A percentile compares a stretch with the other conserved stretches of the same genome.
Conservation (phyloP, 1,284 basidiomycete species). For the Coniferiporia sulphurascens region DNA sequence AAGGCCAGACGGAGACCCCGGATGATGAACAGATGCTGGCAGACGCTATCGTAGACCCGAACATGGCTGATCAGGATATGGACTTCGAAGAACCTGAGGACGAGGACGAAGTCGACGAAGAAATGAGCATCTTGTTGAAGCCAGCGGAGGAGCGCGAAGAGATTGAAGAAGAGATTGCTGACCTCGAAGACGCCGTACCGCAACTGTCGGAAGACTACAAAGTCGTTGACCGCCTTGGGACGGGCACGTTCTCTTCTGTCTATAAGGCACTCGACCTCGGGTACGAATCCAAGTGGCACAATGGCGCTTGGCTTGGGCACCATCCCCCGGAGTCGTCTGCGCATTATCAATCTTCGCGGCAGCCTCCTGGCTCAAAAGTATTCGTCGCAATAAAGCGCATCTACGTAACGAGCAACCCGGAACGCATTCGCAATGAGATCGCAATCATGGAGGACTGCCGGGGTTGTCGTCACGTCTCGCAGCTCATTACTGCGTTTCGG, state of each 20-base stretch:
- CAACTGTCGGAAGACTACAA: conserved; percentile 67
- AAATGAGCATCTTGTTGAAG: conserved; percentile 50
- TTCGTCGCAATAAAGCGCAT: conserved; percentile 97
- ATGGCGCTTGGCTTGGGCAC: conserved; percentile 71
- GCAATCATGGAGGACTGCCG: conserved; percentile 85
- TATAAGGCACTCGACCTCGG: conserved; percentile 91
- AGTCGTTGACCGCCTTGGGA: conserved; percentile 88
- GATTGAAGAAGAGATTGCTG: conserved; percentile 72
- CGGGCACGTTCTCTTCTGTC: conserved; percentile 97
- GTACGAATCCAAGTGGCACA: conserved; percentile 77
- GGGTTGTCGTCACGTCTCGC: conserved; percentile 80
- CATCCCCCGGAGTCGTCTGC: conserved; percentile 58
- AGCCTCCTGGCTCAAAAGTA: conserved; percentile 44
- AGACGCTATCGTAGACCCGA: conserved; percentile 26
- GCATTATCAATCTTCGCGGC: conserved; percentile 49
- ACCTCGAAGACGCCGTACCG: conserved; percentile 58
- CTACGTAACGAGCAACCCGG: conserved; percentile 92
- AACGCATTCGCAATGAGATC: conserved; percentile 92
- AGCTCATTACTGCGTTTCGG: conserved; percentile 93
- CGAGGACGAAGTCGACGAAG: conserved; percentile 47
- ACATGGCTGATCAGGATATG: conserved; percentile 18
- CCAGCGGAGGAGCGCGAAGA: conserved; percentile 67
- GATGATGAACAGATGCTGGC: conserved; percentile 3
- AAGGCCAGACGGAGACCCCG: background rate
- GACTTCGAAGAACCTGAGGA: conserved; percentile 26